Evolutionary conservation across 257 asterid genomes (phyloP), one percentile per base, ranked within the genome.

Genomic region (Nicotiana paniculata): DNA sequence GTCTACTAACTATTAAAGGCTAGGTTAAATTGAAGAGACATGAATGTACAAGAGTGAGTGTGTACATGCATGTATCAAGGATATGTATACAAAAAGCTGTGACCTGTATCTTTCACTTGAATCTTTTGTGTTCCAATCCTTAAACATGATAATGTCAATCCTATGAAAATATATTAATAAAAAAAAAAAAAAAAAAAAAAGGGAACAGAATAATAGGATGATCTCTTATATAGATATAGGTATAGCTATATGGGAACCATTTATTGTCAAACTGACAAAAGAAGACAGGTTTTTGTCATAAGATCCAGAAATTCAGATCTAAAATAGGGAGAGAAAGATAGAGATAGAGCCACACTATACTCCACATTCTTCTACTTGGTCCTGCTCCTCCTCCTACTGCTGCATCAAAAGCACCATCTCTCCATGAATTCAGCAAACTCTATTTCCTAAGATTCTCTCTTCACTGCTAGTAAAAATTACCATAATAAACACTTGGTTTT

Each of bases 371-470:
- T 81, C 32, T 43, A 80, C 17, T 32, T 51, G 64, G 33, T 66
- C 54, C 30, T 81, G 39, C 79, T 72, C 48, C 18, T 6, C 21
- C 48, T 17, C 6, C 21, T 32, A 32, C 35, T 32, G 35, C 35
- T 35, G 28, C 33, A 81, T 65, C 67, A 51, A 54, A 69, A 66
- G 62, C 37, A 64, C 61, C 53, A 66, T 72, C 30, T 33, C 78
- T 80, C 83, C 83, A 81, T 81, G 83, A 81, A 51, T 66, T 81
- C 79, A 81, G 83, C 83, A 81, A 66, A 66, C 83, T 51, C 83
- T 66, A 65, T 81, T 66, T 64, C 83, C 83, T 66, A 81, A 53
- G 83, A 81, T 80, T 80, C 77, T 43, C 77, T 35, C 8, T 11
- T 72, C 58, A 72, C n/a, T 43, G 21, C 46, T 24, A 62, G n/a